Base-by-base conservation (phyloP, 1,284 basidiomycete genomes). In the Cutaneotrichosporon cutaneum region DNA sequence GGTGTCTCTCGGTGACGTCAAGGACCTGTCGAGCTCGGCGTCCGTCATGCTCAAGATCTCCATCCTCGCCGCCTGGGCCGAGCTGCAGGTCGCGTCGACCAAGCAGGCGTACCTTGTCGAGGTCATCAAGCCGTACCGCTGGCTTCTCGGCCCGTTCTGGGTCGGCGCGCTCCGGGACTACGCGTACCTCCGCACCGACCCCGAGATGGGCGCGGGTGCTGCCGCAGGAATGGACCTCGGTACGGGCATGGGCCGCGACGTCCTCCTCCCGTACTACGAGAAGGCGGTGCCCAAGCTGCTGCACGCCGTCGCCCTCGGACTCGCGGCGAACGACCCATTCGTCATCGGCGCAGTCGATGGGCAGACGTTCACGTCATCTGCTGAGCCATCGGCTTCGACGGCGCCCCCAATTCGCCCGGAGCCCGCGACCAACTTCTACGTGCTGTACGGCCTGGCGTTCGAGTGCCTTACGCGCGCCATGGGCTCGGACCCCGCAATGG, bases 41-140 rank as follows among this genome's bases (percentile, higher is more conserved):
- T 90, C 91, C 0, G 90, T 94, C 42, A 97, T 97, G 92, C 82
- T 99, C 58, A 87, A 93, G 61, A 90, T 98, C 36, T 94, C 95
- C 0, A 91, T 92, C 6, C 82, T 98, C 32, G 89, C 92, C 1
- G 96, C 95, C 0, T 99, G 95, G 95, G 94, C 95, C 16, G 89
- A 96, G 73, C 83, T 99, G 13, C 87, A 94, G 73, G 85, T 94
- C 2, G 87, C 94, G 0, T 89, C 88, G 63, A 77, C 83, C 0
- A 82, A 85, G 39, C 91, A 94, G 72, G 72, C 78, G 0, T 97
- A 97, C 77, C 84, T 99, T 7, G 81, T 84, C 30, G 84, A 89
- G 22, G 90, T 99, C 1, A 85, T 99, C 56, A 85, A 88, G 70
- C 94, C 95, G 4, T 88, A 97, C 73, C 82, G 88, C 36, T 79